These are phyloP conservation scores for Mycena maculata DNA, from an alignment of 768 basidiomycete genomes.

Conservation along the genomic window DNA sequence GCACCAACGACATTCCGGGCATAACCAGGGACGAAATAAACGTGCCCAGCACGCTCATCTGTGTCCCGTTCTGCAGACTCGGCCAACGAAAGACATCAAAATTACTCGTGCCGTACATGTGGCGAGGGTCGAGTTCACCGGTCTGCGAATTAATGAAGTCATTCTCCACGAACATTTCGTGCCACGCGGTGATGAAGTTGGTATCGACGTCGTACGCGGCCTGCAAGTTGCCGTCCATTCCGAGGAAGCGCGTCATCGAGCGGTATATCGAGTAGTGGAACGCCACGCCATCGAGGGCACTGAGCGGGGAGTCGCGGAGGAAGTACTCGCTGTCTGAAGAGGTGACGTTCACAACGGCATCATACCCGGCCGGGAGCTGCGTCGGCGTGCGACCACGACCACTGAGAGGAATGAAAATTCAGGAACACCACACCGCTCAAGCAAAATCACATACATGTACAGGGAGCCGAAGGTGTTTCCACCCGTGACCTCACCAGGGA, in stretches of 20 bases:
- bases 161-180: conserved; percentile 88
- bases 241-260: conserved; percentile 84
- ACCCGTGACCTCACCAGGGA: conserved; percentile 94
- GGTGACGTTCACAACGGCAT: conserved; percentile 75
- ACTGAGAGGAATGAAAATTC: conserved; percentile 52
- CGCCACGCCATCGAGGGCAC: conserved; percentile 81
- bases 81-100: conserved; percentile 98
- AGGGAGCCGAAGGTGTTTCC: conserved; percentile 90
- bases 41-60: conserved; percentile 77
- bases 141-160: conserved; percentile 84
- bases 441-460: conserved; percentile 70
- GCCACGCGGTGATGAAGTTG: conserved; percentile 93
- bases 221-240: conserved; percentile 95
- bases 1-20: conserved; percentile 87
- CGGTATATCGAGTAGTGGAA: conserved; percentile 98
- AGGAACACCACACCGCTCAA: not conserved
- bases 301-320: conserved; percentile 71
- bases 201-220: conserved; percentile 87
- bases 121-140: conserved; percentile 79
- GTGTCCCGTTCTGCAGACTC: conserved; percentile 84
- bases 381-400: conserved; percentile 90
- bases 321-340: conserved; percentile 76
- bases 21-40: conserved; percentile 85
- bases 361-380: conserved; percentile 75
- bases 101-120: conserved; percentile 94